A percentile compares a stretch with the other conserved stretches of the same genome.
These are phyloP conservation scores for Dichotomopilus funicola DNA, from an alignment of 2,329 filamentous ascomycete genomes.

Conservation along the genomic window DNA sequence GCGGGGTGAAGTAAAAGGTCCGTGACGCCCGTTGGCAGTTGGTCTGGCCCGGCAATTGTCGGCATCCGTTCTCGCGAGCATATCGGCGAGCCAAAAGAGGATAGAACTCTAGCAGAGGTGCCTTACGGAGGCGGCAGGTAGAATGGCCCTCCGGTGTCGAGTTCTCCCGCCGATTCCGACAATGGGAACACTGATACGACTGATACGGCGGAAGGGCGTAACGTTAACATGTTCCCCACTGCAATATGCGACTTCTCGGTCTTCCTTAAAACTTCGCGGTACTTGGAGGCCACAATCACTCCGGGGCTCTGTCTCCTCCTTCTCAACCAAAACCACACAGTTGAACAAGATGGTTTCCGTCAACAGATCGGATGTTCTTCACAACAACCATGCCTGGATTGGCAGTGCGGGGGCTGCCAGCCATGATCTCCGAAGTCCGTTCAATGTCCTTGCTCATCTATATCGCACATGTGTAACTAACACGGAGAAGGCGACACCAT, in stretches of 20 bases:
- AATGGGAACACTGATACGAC: too few species aligned
- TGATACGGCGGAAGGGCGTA: too few species aligned
- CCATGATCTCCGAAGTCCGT: conserved; percentile 29
- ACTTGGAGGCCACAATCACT: too few species aligned
- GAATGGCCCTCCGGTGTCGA: conserved; percentile 3
- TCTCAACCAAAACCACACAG: too few species aligned
- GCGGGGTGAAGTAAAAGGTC: too few species aligned
- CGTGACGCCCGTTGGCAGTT: not conserved
- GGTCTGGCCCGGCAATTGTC: not conserved
- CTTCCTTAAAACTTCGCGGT: too few species aligned
- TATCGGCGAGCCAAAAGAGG: too few species aligned
- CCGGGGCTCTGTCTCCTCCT: too few species aligned
- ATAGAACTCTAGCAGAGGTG: not conserved
- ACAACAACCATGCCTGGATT: conserved; percentile 25
- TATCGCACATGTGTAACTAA: not conserved
- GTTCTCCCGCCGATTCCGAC: not conserved
- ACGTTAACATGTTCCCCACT: too few species aligned
- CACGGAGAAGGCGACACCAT: conserved; percentile 41
- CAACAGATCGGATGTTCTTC: not conserved
- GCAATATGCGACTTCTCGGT: too few species aligned
- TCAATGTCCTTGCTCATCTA: conserved; percentile 2
- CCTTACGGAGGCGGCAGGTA: not conserved
- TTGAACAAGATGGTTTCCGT: too few species aligned
- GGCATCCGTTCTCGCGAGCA: not conserved
- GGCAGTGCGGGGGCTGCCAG: conserved; percentile 29